A percentile compares a stretch with the other conserved stretches of the same genome.
phyloP scores from a whole-genome alignment of 192 early-diverging fungal species.

The Jimgerdemannia lactiflua region DNA sequence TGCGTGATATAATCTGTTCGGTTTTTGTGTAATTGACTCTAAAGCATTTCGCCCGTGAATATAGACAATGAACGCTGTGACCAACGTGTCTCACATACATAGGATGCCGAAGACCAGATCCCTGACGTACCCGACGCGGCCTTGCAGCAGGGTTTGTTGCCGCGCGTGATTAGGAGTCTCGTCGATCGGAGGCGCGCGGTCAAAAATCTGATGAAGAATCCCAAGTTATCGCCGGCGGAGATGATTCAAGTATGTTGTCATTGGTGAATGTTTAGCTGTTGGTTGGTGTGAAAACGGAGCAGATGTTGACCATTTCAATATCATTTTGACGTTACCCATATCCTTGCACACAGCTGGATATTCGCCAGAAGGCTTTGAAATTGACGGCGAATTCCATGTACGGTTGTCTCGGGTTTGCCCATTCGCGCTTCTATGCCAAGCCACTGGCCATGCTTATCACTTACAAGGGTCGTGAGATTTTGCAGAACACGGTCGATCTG shows the following conservation, averaged over 20 bases:
- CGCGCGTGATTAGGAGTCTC: constrained; percentile 80
- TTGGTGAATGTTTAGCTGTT: constrained; percentile 24
- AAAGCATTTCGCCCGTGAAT: background rate
- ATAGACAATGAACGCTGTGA: background rate
- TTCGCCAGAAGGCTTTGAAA: constrained; percentile 93
- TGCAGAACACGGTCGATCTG: constrained; percentile 89
- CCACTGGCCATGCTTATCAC: constrained; percentile 98
- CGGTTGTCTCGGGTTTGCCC: constrained; percentile 91
- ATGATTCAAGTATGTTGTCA: constrained; percentile 37
- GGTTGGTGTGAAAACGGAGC: background rate
- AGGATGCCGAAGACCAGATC: constrained; percentile 47
- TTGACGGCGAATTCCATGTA: constrained; percentile 99
- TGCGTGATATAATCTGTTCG: constrained; percentile 6
- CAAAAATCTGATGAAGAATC: constrained; percentile 85
- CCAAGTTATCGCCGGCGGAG: constrained; percentile 51
- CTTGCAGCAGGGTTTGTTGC: constrained; percentile 75
- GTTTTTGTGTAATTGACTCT: background rate
- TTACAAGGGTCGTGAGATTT: constrained; percentile 89
- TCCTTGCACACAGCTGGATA: constrained; percentile 63
- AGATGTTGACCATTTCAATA: constrained; percentile 7
- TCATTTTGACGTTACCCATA: background rate
- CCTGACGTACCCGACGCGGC: constrained; percentile 78
- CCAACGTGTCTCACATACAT: background rate
- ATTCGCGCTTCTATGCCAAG: constrained; percentile 96
- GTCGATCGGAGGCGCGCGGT: constrained; percentile 89